Base-by-base conservation (phyloP, 768 basidiomycete species). In the Termitomyces sp. region DNA sequence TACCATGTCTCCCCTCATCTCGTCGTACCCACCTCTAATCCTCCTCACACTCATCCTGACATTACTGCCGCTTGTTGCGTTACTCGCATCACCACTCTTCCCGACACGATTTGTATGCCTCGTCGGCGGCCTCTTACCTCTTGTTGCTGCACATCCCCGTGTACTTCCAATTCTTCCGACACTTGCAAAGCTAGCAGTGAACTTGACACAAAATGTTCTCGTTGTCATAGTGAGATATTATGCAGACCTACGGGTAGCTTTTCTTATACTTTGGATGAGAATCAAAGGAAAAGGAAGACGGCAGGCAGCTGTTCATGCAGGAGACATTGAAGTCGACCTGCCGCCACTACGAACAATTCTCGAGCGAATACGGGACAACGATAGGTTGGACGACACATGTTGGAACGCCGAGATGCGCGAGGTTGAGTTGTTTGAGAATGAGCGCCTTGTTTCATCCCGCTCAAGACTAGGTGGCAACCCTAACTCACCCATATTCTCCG, bases 391-490 rank as follows among this genome's bases (percentile, higher is more conserved):
- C 6, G 86, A 91, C 63, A 69, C 64, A 28, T 81, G 81, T 43
- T 91, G 89, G 88, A 73, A 70, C 0, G 74, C 84, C 2, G 81
- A 86, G 64, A 76, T 85, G 71, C 68, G 81, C 6, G 79, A 84
- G 34, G 88, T 92, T 16, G 87, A 89, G 67, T 66, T 92, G 23
- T 92, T 82, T 75, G 91, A 93, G 74, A 93, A 91, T 69, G 88
- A 92, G 66, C 76, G 91, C 17, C 85, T 79, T 16, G 19, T 34
- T 2, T 32, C 53, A 11, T 27, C 49, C 10, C 16, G 35, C 17
- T 12, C 35, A 16, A 27, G 17, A 39, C 17, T 10, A 11, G 5
- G 23, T 34, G 37, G 1, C 21, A 32, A 27, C 14, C 32, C 53
- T 1, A 32, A 37, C 16, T 4, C 34, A 19, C 25, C 40, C 40